A percentile compares a stretch with the other conserved stretches of the same genome.
These are phyloP conservation scores for Phytophthora pluvialis DNA, from an alignment of 352 stramenopile genomes.

Conservation along the genomic window DNA sequence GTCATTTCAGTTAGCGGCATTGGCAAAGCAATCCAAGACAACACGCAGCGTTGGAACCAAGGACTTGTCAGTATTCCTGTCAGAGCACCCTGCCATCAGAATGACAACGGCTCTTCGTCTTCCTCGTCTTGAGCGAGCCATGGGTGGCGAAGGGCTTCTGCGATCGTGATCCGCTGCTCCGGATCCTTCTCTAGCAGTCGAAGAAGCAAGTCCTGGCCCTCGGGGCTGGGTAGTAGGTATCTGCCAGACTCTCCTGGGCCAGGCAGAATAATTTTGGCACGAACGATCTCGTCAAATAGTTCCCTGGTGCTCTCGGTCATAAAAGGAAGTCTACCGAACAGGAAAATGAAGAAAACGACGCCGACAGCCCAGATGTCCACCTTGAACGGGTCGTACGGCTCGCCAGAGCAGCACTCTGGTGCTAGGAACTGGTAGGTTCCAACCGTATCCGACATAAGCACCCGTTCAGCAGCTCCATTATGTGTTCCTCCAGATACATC, in stretches of 20 bases:
- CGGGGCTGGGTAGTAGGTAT: constrained; percentile 28
- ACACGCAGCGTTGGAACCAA: neutral
- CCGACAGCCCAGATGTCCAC: constrained; percentile 89
- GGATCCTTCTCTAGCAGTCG: constrained; percentile 62
- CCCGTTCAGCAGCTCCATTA: constrained; percentile 1
- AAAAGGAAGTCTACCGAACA: constrained; percentile 87
- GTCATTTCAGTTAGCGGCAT: neutral
- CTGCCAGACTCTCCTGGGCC: constrained; percentile 10
- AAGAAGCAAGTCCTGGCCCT: constrained; percentile 56
- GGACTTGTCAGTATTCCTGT: neutral
- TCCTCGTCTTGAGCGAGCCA: constrained; percentile 57
- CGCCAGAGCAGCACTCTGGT: constrained; percentile 87
- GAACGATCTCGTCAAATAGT: constrained; percentile 81
- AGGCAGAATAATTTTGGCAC: constrained; percentile 50
- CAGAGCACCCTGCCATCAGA: constrained; percentile 40
- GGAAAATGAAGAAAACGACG: constrained; percentile 87
- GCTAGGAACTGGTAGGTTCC: constrained; percentile 92
- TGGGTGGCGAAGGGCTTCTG: constrained; percentile 57
- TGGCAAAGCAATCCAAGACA: neutral
- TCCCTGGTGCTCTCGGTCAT: constrained; percentile 69
- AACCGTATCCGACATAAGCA: constrained; percentile 76
- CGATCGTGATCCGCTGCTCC: constrained; percentile 56
- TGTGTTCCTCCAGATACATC: neutral
- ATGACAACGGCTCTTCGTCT: constrained; percentile 72
- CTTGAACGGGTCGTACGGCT: constrained; percentile 83